These are phyloP conservation scores for Quercus wislizeni DNA, from an alignment of 306 rosid genomes.

Conservation along the genomic window DNA sequence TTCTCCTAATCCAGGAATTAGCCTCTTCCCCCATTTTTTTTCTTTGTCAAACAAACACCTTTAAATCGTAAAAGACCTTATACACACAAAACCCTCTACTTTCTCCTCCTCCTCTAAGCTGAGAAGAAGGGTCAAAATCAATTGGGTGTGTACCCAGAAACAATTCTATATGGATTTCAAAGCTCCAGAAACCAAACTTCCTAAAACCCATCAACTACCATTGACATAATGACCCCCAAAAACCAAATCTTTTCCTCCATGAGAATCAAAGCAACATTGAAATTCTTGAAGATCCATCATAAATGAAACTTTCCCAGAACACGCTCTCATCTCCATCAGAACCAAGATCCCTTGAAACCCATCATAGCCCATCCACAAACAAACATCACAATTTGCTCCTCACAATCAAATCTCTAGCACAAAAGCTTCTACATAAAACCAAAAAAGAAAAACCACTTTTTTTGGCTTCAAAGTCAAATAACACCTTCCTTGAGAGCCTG, in stretches of 20 bases:
- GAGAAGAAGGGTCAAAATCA: slow-evolving; percentile 33
- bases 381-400: slow-evolving; percentile 18
- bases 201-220: slow-evolving; percentile 41
- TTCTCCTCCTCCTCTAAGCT: slow-evolving; percentile 20
- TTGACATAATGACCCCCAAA: slow-evolving; percentile 7
- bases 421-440: background rate
- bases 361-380: slow-evolving; percentile 36
- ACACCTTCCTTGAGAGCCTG: slow-evolving; percentile 74
- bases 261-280: slow-evolving; percentile 35
- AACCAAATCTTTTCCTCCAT: slow-evolving; percentile 23
- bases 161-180: slow-evolving; percentile 10
- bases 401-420: slow-evolving; percentile 34
- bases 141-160: slow-evolving; percentile 14
- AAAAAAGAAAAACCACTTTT: slow-evolving; percentile 12
- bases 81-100: slow-evolving; percentile 23
- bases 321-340: slow-evolving; percentile 43
- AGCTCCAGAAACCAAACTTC: slow-evolving; percentile 28
- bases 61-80: slow-evolving; percentile 24
- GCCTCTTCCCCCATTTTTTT: slow-evolving; percentile 60
- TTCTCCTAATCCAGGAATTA: slow-evolving; percentile 83
- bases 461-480: slow-evolving; percentile 56
- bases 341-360: slow-evolving; percentile 32
- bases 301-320: slow-evolving; percentile 29
- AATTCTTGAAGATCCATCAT: slow-evolving; percentile 32
- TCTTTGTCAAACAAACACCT: slow-evolving; percentile 8